These are phyloP conservation scores for Heliamphora pulchella DNA, from an alignment of 179 eudicot species.

Conservation along the genomic window DNA sequence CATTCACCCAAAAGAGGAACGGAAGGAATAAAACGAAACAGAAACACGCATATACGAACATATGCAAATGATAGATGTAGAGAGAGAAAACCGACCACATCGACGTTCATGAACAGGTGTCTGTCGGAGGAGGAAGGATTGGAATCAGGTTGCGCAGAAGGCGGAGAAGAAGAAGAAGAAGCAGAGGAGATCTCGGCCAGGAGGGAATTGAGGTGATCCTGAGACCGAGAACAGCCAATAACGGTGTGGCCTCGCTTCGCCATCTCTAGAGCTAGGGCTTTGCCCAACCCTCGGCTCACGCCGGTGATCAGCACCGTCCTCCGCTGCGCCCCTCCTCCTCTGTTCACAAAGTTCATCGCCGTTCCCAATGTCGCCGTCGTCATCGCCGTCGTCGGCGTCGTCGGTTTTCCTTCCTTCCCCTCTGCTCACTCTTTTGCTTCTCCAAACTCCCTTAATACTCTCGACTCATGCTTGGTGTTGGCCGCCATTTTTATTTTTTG, in stretches of 20 bases:
- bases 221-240: slow-evolving; percentile 78
- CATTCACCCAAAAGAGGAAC: no score
- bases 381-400: background rate
- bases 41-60: background rate
- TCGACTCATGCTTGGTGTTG: no score
- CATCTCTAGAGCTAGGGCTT: slow-evolving; percentile 64
- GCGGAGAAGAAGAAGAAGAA: slow-evolving; percentile 9
- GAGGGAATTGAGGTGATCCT: slow-evolving; percentile 57
- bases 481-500: no score
- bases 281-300: slow-evolving; percentile 65
- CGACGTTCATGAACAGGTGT: slow-evolving; percentile 58
- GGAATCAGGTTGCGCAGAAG: slow-evolving; percentile 2
- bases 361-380: slow-evolving; percentile 2
- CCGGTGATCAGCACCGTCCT: slow-evolving; percentile 73
- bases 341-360: slow-evolving; percentile 12
- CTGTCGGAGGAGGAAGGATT: slow-evolving; percentile 14
- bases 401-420: background rate
- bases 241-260: slow-evolving; percentile 65
- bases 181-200: slow-evolving; percentile 30
- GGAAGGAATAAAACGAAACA: no score
- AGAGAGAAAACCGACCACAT: slow-evolving; percentile 45
- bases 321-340: slow-evolving; percentile 24
- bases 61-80: background rate
- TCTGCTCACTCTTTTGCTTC: background rate
- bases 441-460: background rate